Percentiles rank a stretch among this genome's conserved stretches.
phyloP scores from a whole-genome alignment of 192 early-diverging fungal species.

The Kickxella alabastrina region DNA sequence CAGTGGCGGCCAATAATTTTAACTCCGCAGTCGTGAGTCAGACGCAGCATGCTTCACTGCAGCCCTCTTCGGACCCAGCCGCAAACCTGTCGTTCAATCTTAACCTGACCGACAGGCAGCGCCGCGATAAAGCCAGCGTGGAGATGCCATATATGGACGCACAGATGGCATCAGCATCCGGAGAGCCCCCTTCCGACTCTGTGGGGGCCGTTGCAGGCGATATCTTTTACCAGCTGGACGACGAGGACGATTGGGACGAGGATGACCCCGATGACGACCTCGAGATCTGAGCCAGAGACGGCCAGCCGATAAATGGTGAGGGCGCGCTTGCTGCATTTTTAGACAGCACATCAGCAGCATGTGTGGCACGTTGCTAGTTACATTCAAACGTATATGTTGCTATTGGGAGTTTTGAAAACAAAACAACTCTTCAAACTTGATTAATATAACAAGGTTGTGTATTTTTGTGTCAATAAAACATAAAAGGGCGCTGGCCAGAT shows the following conservation, averaged over 20 bases:
- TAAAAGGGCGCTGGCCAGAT: not conserved
- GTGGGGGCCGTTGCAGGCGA: slow-evolving; percentile 29
- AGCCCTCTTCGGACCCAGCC: slow-evolving; percentile 55
- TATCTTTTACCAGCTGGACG: slow-evolving; percentile 80
- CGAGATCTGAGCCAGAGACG: no score
- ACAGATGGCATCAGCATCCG: not conserved
- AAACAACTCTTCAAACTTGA: no score
- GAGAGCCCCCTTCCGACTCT: not conserved
- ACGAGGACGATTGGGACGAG: slow-evolving; percentile 84
- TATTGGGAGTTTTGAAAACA: no score
- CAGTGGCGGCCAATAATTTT: not conserved
- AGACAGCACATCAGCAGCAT: no score
- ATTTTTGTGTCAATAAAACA: not conserved
- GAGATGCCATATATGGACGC: slow-evolving; percentile 78
- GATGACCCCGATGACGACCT: slow-evolving; percentile 92
- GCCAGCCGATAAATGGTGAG: no score
- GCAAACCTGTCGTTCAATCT: slow-evolving; percentile 83
- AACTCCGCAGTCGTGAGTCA: not conserved
- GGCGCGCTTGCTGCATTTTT: no score
- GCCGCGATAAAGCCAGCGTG: slow-evolving; percentile 64
- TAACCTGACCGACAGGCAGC: slow-evolving; percentile 76
- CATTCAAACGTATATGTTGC: no score
- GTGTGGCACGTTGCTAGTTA: no score
- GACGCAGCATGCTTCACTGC: not conserved
- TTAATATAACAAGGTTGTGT: not conserved